Evolutionary conservation across 345 rosid genomes (phyloP), one percentile per base, ranked within the genome.

Genomic region (Dimocarpus longan): DNA sequence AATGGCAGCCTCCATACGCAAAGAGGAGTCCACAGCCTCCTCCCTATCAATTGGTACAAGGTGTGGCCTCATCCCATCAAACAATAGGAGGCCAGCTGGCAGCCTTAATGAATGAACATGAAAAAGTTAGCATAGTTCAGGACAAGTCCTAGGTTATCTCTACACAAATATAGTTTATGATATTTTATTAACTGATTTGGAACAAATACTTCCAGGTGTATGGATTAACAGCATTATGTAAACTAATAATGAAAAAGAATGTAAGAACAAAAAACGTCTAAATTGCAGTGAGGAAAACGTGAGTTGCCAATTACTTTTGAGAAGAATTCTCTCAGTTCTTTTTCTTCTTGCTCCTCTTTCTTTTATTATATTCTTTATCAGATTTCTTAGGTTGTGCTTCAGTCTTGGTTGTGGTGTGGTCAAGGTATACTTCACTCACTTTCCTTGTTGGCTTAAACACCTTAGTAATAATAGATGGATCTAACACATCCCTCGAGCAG

Each of bases 361-460:
- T 85, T 76, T 75, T 86, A n/a, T 81, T 72, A 32, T 19, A 64
- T 64, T 82, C 70, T 39, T 6, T 42, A 26, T 22, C 70, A 22
- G 24, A 75, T 79, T 75, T 85, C 80, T 50, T 82, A 73, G 21
- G 62, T 54, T 59, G 81, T 24, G 70, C 72, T 80, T 78, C 80
- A 62, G 79, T 68, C 88, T 66, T 81, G 26, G 71, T 78, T 48
- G 81, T 63, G 80, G 65, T 85, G 67, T 54, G 77, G 72, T 79
- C 84, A 26, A 83, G 82, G 62, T 66, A 71, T 67, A 79, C 84
- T 73, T 85, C 88, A 65, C 82, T 84, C 77, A 62, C 80, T 85
- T 86, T 91, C 85, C 85, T 88, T 59, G 54, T 43, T 43, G 91
- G 95, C 80, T 78, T 84, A 78, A 92, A 92, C 74, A 90, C 92